phyloP scores from a whole-genome alignment of 225 moss, liverwort and hornwort genomes.

The Polytrichum commune region DNA sequence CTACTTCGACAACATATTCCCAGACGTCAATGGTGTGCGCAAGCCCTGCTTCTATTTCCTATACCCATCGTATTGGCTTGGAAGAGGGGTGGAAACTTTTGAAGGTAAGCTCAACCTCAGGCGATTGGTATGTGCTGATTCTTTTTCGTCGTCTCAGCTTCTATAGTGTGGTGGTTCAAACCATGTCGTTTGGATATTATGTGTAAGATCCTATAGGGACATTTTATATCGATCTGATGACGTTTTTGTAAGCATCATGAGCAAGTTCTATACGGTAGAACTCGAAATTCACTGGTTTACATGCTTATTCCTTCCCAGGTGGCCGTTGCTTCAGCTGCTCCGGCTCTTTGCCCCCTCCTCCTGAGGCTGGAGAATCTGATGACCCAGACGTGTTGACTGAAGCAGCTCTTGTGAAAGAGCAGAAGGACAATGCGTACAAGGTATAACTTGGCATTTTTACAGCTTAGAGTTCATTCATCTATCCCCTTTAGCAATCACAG shows the following conservation, averaged over 20 bases:
- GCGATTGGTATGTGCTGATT: too few species aligned
- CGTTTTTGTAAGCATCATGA: too few species aligned
- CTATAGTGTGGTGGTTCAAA: too few species aligned
- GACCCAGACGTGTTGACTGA: constrained; percentile 80
- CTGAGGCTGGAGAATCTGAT: constrained; percentile 48
- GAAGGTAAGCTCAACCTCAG: constrained; percentile 37
- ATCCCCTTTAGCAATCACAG: too few species aligned
- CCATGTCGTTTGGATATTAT: too few species aligned
- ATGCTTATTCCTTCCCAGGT: constrained; percentile 27
- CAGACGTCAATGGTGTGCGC: constrained; percentile 92
- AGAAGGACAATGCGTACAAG: constrained; percentile 44
- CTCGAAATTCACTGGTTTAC: background rate
- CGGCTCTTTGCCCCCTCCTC: constrained; percentile 51
- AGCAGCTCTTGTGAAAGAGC: constrained; percentile 66
- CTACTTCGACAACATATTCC: constrained; percentile 89
- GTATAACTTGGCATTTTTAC: constrained; percentile 9
- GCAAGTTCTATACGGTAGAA: too few species aligned
- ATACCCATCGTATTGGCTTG: constrained; percentile 79
- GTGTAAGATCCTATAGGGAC: too few species aligned
- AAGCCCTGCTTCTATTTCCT: constrained; percentile 94
- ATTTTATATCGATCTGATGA: too few species aligned
- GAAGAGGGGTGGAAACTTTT: constrained; percentile 51
- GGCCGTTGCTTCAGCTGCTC: constrained; percentile 75
- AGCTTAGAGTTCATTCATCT: too few species aligned
- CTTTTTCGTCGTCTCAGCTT: too few species aligned